Evolutionary conservation across 257 asterid species (phyloP).

Genomic region (Thymus quinquecostatus): DNA sequence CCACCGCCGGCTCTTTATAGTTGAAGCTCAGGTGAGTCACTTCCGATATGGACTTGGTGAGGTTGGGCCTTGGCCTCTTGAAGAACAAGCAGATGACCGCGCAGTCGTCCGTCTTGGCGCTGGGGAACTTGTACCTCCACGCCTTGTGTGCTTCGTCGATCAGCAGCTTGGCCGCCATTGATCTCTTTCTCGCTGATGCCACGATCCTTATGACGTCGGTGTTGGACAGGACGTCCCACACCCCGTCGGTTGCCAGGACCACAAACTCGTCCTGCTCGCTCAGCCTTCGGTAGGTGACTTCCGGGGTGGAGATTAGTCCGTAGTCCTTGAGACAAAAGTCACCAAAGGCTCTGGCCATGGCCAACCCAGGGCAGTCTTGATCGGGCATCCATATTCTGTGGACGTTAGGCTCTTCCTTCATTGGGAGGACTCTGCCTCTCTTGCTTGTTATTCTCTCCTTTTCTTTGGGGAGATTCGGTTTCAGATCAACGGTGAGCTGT

Average conservation of each 20-base stretch:
- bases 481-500: slow-evolving; percentile 82
- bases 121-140: slow-evolving; percentile 74
- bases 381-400: slow-evolving; percentile 92
- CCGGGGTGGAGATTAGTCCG: slow-evolving; percentile 80
- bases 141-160: slow-evolving; percentile 67
- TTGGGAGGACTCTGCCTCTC: slow-evolving; percentile 82
- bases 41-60: slow-evolving; percentile 65
- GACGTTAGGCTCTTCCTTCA: slow-evolving; percentile 80
- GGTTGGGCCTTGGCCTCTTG: slow-evolving; percentile 58
- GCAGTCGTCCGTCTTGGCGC: slow-evolving; percentile 73
- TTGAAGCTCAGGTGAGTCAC: slow-evolving; percentile 60
- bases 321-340: slow-evolving; percentile 87
- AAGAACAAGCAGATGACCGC: slow-evolving; percentile 73
- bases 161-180: slow-evolving; percentile 64
- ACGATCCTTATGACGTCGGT: slow-evolving; percentile 68
- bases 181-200: slow-evolving; percentile 57
- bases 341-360: slow-evolving; percentile 96
- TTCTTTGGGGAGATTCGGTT: slow-evolving; percentile 76
- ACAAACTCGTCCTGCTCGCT: slow-evolving; percentile 70
- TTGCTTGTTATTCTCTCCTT: slow-evolving; percentile 55
- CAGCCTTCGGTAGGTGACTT: slow-evolving; percentile 57
- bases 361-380: slow-evolving; percentile 91
- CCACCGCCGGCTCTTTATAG: slow-evolving; percentile 35
- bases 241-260: slow-evolving; percentile 92
- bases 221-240: slow-evolving; percentile 87